Base-by-base conservation (phyloP, 768 basidiomycete species). In the Leccinum uliginosum region DNA sequence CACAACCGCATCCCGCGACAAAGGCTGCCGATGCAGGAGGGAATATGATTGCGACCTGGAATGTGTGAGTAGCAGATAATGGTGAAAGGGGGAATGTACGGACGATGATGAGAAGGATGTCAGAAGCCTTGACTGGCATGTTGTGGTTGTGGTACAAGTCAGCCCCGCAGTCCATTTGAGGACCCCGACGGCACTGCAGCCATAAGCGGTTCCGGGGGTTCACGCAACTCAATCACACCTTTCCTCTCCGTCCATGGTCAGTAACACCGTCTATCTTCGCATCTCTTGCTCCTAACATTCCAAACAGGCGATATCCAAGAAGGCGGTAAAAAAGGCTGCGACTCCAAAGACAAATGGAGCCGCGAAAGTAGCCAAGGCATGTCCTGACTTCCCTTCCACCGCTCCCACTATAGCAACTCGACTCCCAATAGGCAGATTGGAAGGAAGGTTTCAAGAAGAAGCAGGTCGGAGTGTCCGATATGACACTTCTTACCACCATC, bases 371-470 rank as follows among this genome's bases (percentile, higher is more conserved):
- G 89, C 87, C 26, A 93, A 93, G 83, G 91, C 91, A 65, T 47
- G 61, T 63, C 53, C 51, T 30, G n/a, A 35, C 30, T 48, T 43
- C 24, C 7, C n/a, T 56, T 56, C 55, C n/a, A 50, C 21, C 30
- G 8, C 29, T 49, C 43, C 38, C 38, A 58, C 38, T 34, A 43
- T 60, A 47, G 48, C 54, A 50, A 63, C 59, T 55, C 48, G 56
- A 6, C 21, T 21, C 43, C 27, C 44, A 48, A 53, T 61, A 98
- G 95, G 96, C 96, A 50, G 96, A 98, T 71, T 99, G 96, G 96
- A 96, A 96, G 74, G 96, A 98, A 68, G 94, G 95, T 5, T 99
- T 99, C 82, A 97, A 97, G 87, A 99, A 98, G 86, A 98, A 98
- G 76, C 89, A 92, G 74, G 88, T 95, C 59, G 97, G 97, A 54